phyloP scores from a whole-genome alignment of 495 filamentous ascomycete genomes.

The Sporormia fimetaria region DNA sequence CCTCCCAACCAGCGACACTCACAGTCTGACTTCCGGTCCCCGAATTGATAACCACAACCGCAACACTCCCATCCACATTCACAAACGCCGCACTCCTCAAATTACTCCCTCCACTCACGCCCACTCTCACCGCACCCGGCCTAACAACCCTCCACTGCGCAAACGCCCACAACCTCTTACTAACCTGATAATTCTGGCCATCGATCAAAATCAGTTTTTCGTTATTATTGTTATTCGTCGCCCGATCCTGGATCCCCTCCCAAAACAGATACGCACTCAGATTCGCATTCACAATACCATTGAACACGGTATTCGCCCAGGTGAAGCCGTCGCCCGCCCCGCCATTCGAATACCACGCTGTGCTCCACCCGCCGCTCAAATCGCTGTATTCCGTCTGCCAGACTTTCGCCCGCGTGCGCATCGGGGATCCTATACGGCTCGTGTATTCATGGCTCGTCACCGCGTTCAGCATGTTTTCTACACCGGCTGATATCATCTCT shows the following conservation, averaged over 20 bases:
- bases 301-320: constrained; percentile 23
- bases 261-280: constrained; percentile 21
- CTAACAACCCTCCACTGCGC: constrained; percentile 20
- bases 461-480: constrained; percentile 11
- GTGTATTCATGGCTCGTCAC: constrained; percentile 21
- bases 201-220: constrained; percentile 21
- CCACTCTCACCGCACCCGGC: constrained; percentile 29
- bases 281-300: constrained; percentile 20
- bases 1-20: constrained; percentile 1
- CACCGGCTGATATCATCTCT: constrained; percentile 10
- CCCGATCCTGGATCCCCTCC: constrained; percentile 33
- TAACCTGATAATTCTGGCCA: constrained; percentile 9
- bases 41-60: constrained; percentile 21
- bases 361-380: constrained; percentile 21
- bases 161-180: constrained; percentile 22
- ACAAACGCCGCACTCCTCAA: constrained; percentile 15
- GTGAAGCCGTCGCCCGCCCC: constrained; percentile 22
- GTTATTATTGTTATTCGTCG: constrained; percentile 33
- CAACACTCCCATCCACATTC: constrained; percentile 21
- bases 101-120: constrained; percentile 16
- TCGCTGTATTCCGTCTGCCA: constrained; percentile 30
- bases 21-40: constrained; percentile 13
- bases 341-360: constrained; percentile 16
- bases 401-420: constrained; percentile 5
- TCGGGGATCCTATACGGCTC: constrained; percentile 5